phyloP scores from a whole-genome alignment of 805 yeast species.

The Ogataea wickerhamii region DNA sequence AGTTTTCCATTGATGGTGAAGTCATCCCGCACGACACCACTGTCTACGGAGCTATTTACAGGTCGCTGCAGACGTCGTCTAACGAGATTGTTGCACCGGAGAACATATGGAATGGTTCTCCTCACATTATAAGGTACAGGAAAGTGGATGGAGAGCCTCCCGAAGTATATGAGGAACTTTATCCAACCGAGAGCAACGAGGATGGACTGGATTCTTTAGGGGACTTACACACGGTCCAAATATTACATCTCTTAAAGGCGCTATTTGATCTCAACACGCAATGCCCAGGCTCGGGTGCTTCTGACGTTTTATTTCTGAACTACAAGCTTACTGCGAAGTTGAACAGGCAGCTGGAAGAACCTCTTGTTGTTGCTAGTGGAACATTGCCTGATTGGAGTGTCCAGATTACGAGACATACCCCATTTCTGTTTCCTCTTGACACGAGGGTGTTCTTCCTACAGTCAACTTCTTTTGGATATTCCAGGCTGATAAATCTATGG shows the following conservation, averaged over 20 bases:
- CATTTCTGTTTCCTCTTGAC: constrained; percentile 82
- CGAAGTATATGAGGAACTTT: constrained; percentile 28
- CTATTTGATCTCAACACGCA: constrained; percentile 39
- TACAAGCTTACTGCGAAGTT: constrained; percentile 83
- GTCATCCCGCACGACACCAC: constrained; percentile 63
- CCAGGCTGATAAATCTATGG: constrained; percentile 79
- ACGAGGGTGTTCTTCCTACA: constrained; percentile 75
- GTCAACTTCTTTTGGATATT: constrained; percentile 87
- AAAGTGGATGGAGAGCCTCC: constrained; percentile 31
- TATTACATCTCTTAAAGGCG: constrained; percentile 47
- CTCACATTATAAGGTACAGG: constrained; percentile 50
- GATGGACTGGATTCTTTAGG: constrained; percentile 30
- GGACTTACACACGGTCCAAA: constrained; percentile 35
- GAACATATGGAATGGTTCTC: constrained; percentile 53
- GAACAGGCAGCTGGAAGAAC: constrained; percentile 84
- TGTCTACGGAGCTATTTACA: constrained; percentile 69
- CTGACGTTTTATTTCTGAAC: constrained; percentile 51
- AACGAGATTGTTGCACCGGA: constrained; percentile 42
- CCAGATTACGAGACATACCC: constrained; percentile 64
- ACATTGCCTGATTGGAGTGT: constrained; percentile 83
- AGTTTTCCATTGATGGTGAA: constrained; percentile 57
- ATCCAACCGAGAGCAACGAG: constrained; percentile 27
- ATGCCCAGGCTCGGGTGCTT: constrained; percentile 24
- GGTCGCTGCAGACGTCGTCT: constrained; percentile 39
- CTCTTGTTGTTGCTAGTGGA: constrained; percentile 81